Percentiles rank a stretch among this genome's conserved stretches.
These are phyloP conservation scores for Phytopythium oedochilum DNA, from an alignment of 352 stramenopile species.

Conservation along the genomic window DNA sequence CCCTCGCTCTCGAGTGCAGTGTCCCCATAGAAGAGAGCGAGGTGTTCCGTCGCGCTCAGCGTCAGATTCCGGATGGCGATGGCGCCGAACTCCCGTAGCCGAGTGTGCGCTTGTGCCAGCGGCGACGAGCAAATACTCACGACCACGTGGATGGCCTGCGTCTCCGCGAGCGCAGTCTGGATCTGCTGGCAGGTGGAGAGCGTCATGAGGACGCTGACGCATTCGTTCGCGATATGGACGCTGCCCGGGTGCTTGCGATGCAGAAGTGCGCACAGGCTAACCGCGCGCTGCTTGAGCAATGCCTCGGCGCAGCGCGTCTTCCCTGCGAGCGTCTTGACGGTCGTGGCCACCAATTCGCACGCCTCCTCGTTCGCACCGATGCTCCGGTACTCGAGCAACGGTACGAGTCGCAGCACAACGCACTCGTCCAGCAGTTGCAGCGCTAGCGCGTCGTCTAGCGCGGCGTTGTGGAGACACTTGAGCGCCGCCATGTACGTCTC, in stretches of 20 bases:
- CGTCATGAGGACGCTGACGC: constrained; percentile 41
- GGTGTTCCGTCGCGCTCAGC: constrained; percentile 54
- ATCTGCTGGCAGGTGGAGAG: constrained; percentile 73
- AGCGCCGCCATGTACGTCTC: constrained; percentile 68
- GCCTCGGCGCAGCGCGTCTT: constrained; percentile 42
- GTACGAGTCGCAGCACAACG: constrained; percentile 30
- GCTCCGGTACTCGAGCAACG: constrained; percentile 39
- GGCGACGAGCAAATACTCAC: constrained; percentile 45
- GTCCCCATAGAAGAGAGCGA: constrained; percentile 48
- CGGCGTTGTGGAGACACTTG: constrained; percentile 65
- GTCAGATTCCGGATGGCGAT: constrained; percentile 67
- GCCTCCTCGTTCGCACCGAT: constrained; percentile 32
- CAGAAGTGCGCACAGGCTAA: constrained; percentile 52
- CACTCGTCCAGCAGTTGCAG: constrained; percentile 52
- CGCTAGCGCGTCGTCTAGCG: constrained; percentile 53
- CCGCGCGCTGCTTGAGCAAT: constrained; percentile 40
- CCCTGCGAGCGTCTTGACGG: constrained; percentile 40
- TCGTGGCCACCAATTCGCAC: constrained; percentile 32
- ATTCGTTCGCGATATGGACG: constrained; percentile 34
- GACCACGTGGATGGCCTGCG: constrained; percentile 55
- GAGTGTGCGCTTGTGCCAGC: constrained; percentile 8
- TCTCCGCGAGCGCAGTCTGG: constrained; percentile 44
- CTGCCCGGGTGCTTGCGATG: constrained; percentile 33
- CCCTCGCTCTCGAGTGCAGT: constrained; percentile 11
- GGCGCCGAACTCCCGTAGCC: constrained; percentile 47